Evolutionary conservation across 1,284 basidiomycete species (phyloP).

Genomic region (Ustilago sp.): DNA sequence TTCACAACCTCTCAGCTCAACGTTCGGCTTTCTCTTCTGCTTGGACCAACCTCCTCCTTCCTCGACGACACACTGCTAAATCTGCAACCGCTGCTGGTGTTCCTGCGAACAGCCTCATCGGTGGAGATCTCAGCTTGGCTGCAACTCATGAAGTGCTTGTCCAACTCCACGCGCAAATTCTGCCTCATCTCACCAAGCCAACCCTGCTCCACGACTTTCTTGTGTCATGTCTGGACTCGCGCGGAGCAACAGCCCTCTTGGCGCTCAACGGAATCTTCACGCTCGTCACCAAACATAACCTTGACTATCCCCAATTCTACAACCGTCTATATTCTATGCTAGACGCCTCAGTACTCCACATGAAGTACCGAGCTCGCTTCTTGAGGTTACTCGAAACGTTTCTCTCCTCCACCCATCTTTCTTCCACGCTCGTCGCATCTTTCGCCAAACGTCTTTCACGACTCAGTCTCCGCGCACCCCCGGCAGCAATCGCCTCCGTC

Average conservation of each 20-base stretch:
- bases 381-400: constrained; percentile 92
- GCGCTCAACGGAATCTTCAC: constrained; percentile 92
- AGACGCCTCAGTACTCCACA: constrained; percentile 80
- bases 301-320: constrained; percentile 97
- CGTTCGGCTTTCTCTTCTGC: constrained; percentile 81
- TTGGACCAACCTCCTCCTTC: constrained; percentile 81
- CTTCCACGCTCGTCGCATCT: constrained; percentile 87
- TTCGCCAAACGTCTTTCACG: constrained; percentile 92
- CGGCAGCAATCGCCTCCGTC: constrained; percentile 88
- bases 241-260: constrained; percentile 84
- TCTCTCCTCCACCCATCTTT: constrained; percentile 89
- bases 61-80: constrained; percentile 45
- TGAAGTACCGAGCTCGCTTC: constrained; percentile 92
- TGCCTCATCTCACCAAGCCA: constrained; percentile 83
- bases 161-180: constrained; percentile 83
- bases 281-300: constrained; percentile 91
- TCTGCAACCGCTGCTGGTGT: constrained; percentile 7
- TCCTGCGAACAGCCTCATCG: constrained; percentile 30
- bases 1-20: constrained; percentile 80
- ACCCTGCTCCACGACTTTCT: constrained; percentile 92
- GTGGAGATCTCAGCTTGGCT: constrained; percentile 72
- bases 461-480: constrained; percentile 85
- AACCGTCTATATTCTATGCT: constrained; percentile 90
- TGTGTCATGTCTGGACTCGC: constrained; percentile 79
- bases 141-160: constrained; percentile 77